Conservation (phyloP, 169 alveolate species). For the Eimeria sp. region DNA sequence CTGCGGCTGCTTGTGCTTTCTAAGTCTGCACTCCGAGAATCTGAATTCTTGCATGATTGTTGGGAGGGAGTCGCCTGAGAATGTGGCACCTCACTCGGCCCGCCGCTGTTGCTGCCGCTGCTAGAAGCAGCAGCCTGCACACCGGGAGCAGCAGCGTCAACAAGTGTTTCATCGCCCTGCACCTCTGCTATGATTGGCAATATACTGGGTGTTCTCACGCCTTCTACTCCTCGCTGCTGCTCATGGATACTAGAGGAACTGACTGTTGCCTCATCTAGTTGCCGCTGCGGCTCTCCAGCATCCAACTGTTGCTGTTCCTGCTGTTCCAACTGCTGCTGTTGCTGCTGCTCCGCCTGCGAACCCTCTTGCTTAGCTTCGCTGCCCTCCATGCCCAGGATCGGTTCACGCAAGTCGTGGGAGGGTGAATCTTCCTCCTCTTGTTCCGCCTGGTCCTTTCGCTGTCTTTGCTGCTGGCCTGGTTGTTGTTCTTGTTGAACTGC, state of each 20-base stretch:
- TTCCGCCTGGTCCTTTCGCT: neutral
- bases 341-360: slow-evolving; percentile 27
- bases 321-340: slow-evolving; percentile 1
- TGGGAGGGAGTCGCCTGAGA: neutral
- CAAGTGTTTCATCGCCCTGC: neutral
- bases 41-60: neutral
- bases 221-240: slow-evolving; percentile 15
- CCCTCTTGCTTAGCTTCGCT: neutral
- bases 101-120: slow-evolving; percentile 56
- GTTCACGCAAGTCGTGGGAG: neutral
- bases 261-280: neutral
- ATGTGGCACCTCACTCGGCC: neutral
- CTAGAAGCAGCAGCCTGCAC: neutral
- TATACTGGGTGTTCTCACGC: neutral
- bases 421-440: slow-evolving; percentile 5
- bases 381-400: neutral
- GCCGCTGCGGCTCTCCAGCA: slow-evolving; percentile 24
- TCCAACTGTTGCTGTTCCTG: neutral
- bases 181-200: neutral
- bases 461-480: neutral
- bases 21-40: slow-evolving; percentile 17
- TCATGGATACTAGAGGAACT: neutral
- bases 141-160: neutral
- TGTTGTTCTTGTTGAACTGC: slow-evolving; percentile 5
- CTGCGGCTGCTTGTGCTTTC: slow-evolving; percentile 3